Base-by-base conservation (phyloP, 352 stramenopile species). In the Phytophthora ramorum region DNA sequence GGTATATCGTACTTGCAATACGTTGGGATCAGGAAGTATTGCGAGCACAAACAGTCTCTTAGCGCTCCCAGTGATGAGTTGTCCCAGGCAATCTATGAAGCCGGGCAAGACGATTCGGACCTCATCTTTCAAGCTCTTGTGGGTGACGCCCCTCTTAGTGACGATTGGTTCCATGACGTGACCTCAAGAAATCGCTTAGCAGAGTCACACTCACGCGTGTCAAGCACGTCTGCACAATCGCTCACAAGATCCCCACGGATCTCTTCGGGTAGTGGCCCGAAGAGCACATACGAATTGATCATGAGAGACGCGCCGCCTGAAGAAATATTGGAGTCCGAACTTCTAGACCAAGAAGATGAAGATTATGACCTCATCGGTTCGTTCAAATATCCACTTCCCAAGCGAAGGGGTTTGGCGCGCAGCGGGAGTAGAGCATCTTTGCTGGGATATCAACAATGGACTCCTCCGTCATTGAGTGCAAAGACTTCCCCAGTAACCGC, bases 151-250 rank as follows among this genome's bases (percentile, higher is more conserved):
- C 63, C 66, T 17, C 59, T 74, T 14, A 62, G 57, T 24, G 76
- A 85, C 32, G 76, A 85, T 8, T 87, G 78, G 78, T 69, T 87
- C 55, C 57, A 70, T 22, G 69, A 71, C 26, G 66, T 75, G 17
- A 53, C 69, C 9, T 49, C 53, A 34, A 40, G 41, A 38, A 7
- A 44, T 46, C 26, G 22, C 38, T 45, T 49, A 7, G 22, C 48
- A 24, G 43, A 59, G 46, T 45, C 38, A 71, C 32, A 63, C 53
- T 22, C 56, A 60, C 4, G 16, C 52, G 30, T 54, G 13, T 47
- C 63, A 6, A 69, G 45, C 50, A 43, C 3, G 12, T 45, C 38
- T 24, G 7, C 16, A 10, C 58, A 53, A 40, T 40, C 34, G 34
- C 34, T 16, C 24, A 28, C 24, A 28, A 2, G 24, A 28, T 28